A percentile compares a stretch with the other conserved stretches of the same genome.
Evolutionary conservation across 345 rosid species (phyloP).

Genomic region (Erodium maritimum): DNA sequence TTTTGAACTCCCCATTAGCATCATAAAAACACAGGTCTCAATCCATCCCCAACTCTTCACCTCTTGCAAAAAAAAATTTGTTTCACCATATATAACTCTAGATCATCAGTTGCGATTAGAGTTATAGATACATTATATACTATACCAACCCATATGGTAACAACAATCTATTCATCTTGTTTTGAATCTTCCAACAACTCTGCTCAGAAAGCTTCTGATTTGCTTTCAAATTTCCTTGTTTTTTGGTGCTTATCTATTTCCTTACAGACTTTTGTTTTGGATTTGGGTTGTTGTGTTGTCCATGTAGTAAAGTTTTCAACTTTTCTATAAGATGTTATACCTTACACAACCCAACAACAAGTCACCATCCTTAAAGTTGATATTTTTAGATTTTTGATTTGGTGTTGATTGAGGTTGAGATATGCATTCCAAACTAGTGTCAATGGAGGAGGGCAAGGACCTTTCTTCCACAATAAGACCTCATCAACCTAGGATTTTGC

Average conservation of each 20-base stretch:
- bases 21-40: background rate
- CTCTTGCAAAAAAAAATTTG: background rate
- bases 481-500: slow-evolving; percentile 24
- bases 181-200: background rate
- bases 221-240: background rate
- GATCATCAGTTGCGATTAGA: background rate
- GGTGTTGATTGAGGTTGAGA: slow-evolving; percentile 1
- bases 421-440: slow-evolving; percentile 18
- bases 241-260: background rate
- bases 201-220: background rate
- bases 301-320: background rate
- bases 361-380: background rate
- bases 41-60: too few species aligned
- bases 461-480: slow-evolving; percentile 17
- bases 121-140: background rate
- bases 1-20: background rate
- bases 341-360: background rate
- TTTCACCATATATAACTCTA: background rate
- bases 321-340: background rate
- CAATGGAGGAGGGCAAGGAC: slow-evolving; percentile 50
- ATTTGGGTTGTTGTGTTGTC: too few species aligned
- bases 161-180: background rate
- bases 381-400: background rate
- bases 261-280: background rate
- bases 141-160: background rate